Percentiles rank a stretch among this genome's conserved stretches.
Conservation (phyloP, 2,329 filamentous ascomycete species). For the Colletotrichum sp. region DNA sequence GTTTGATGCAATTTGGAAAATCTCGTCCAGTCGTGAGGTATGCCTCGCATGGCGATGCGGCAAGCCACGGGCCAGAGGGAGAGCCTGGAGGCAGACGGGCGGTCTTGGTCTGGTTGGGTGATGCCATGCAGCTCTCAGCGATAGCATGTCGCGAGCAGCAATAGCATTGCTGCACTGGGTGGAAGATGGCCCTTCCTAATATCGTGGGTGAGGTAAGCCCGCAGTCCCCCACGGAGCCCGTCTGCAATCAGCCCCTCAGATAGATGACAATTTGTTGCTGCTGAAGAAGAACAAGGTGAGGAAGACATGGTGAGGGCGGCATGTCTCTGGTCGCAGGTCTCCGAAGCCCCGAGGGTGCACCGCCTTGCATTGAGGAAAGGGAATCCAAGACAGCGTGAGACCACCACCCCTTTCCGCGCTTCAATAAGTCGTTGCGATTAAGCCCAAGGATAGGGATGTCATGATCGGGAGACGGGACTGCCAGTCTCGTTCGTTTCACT, state of each 20-base stretch:
- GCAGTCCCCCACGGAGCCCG: background rate
- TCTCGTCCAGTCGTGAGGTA: background rate
- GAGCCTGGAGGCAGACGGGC: background rate
- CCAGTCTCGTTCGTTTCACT: constrained; percentile 13
- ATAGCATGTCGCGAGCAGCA: background rate
- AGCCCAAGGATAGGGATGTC: constrained; percentile 1
- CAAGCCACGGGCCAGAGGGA: background rate
- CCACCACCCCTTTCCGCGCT: background rate
- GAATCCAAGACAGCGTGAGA: constrained; percentile 3
- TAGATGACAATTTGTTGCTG: background rate
- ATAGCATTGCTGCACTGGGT: background rate
- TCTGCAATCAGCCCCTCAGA: background rate
- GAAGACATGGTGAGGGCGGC: background rate
- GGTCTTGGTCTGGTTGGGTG: background rate
- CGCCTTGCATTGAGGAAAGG: background rate
- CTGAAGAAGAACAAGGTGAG: background rate
- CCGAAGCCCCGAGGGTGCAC: constrained; percentile 4
- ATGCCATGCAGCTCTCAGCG: background rate
- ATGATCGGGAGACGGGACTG: background rate
- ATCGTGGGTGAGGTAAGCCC: background rate
- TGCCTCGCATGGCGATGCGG: background rate
- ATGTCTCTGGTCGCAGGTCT: background rate
- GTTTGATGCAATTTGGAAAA: constrained; percentile 7
- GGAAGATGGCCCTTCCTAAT: background rate
- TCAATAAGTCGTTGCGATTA: constrained; percentile 5